Percentiles rank a stretch among this genome's conserved stretches.
These are phyloP conservation scores for Wickerhamiella australiensis DNA, from an alignment of 805 yeast species.

Conservation along the genomic window DNA sequence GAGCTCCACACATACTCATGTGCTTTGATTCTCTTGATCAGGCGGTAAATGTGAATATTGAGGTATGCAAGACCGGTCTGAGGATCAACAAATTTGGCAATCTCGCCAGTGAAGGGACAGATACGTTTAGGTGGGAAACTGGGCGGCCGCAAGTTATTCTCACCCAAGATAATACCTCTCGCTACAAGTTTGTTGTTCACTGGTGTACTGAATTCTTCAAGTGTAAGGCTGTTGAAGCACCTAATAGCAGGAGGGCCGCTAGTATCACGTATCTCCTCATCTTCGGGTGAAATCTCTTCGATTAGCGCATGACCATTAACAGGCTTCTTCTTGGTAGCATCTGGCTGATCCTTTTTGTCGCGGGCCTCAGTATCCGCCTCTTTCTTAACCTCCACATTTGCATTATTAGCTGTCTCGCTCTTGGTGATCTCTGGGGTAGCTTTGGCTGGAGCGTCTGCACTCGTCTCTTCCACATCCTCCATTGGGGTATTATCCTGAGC, in stretches of 20 bases:
- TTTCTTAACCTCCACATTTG: background rate
- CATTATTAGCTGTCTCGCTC: background rate
- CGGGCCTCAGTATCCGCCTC: background rate
- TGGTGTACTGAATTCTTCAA: slow-evolving; percentile 37
- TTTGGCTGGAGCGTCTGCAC: background rate
- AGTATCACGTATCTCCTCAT: slow-evolving; percentile 25
- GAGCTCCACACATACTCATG: slow-evolving; percentile 44
- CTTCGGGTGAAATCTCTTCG: slow-evolving; percentile 8
- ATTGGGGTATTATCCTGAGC: slow-evolving; percentile 11
- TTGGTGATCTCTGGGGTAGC: background rate
- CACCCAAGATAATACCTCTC: slow-evolving; percentile 44
- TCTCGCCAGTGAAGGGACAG: slow-evolving; percentile 64
- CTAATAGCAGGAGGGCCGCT: slow-evolving; percentile 45
- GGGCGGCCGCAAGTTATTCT: slow-evolving; percentile 13
- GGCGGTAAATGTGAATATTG: slow-evolving; percentile 66
- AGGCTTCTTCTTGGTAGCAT: background rate
- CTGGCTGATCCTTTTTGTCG: background rate
- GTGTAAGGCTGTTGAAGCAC: slow-evolving; percentile 42
- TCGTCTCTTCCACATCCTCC: slow-evolving; percentile 10
- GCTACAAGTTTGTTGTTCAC: slow-evolving; percentile 19
- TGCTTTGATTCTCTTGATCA: slow-evolving; percentile 39
- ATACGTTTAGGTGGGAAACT: slow-evolving; percentile 39
- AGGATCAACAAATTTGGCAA: slow-evolving; percentile 81
- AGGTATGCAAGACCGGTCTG: slow-evolving; percentile 76
- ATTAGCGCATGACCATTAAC: background rate